These are phyloP conservation scores for Sophora flavescens DNA, from an alignment of 306 rosid species.

Conservation along the genomic window DNA sequence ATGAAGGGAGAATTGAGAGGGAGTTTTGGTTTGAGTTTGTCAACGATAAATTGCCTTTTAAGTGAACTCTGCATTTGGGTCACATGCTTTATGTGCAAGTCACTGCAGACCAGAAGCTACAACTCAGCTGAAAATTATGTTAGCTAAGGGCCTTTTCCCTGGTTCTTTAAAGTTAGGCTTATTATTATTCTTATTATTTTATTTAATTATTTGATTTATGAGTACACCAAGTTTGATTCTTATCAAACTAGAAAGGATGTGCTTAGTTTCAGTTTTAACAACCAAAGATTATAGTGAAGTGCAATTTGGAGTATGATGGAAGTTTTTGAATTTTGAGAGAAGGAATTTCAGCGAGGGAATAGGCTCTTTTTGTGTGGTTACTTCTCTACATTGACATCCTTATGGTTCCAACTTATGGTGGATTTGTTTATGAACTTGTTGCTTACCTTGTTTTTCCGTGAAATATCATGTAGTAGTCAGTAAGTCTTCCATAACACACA, in stretches of 20 bases:
- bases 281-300: constrained; percentile 19
- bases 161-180: constrained; percentile 33
- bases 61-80: constrained; percentile 17
- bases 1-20: neutral
- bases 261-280: constrained; percentile 2
- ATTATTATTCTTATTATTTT: constrained; percentile 2
- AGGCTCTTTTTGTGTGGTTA: neutral
- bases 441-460: neutral
- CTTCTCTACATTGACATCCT: constrained; percentile 14
- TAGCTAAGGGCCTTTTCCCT: neutral
- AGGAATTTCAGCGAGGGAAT: constrained; percentile 1
- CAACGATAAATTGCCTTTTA: constrained; percentile 17
- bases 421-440: neutral
- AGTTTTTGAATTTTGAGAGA: neutral
- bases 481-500: neutral
- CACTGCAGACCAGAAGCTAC: constrained; percentile 27
- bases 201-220: constrained; percentile 8
- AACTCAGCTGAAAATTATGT: neutral
- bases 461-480: neutral
- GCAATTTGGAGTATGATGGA: neutral
- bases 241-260: neutral
- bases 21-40: constrained; percentile 28
- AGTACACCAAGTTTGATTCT: neutral
- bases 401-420: neutral
- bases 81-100: constrained; percentile 31